phyloP scores from a whole-genome alignment of 2,329 filamentous ascomycete species.

The Leptosphaerulina australis region DNA sequence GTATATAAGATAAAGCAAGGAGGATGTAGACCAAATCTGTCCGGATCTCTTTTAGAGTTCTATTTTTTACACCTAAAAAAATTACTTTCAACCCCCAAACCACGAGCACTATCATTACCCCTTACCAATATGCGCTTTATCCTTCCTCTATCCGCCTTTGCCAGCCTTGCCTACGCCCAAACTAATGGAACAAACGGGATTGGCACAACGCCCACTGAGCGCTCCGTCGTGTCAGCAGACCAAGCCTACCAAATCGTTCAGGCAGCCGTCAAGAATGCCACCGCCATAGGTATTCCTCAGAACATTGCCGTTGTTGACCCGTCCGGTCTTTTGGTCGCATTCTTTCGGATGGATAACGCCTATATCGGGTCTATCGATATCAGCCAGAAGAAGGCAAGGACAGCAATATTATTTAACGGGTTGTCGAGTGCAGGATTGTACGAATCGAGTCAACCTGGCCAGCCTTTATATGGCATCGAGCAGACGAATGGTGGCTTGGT shows the following conservation, averaged over 20 bases:
- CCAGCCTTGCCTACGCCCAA: slow-evolving; percentile 20
- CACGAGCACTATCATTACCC: background rate
- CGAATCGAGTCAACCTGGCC: slow-evolving; percentile 24
- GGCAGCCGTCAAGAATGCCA: slow-evolving; percentile 32
- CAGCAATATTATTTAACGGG: slow-evolving; percentile 38
- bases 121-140: slow-evolving; percentile 7
- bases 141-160: slow-evolving; percentile 14
- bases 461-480: slow-evolving; percentile 31
- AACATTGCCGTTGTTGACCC: slow-evolving; percentile 42
- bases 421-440: slow-evolving; percentile 23
- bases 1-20: background rate
- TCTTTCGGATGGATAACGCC: slow-evolving; percentile 40
- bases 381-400: slow-evolving; percentile 38
- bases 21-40: background rate
- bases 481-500: slow-evolving; percentile 38
- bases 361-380: slow-evolving; percentile 38
- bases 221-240: slow-evolving; percentile 26
- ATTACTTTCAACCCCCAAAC: too few species aligned
- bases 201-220: slow-evolving; percentile 28
- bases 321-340: slow-evolving; percentile 36
- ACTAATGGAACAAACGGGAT: slow-evolving; percentile 32
- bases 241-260: slow-evolving; percentile 35
- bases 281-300: slow-evolving; percentile 29
- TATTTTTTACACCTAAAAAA: background rate
- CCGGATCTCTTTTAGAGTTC: too few species aligned